Conservation (phyloP, 345 rosid genomes). For the Pugionium cornutum region DNA sequence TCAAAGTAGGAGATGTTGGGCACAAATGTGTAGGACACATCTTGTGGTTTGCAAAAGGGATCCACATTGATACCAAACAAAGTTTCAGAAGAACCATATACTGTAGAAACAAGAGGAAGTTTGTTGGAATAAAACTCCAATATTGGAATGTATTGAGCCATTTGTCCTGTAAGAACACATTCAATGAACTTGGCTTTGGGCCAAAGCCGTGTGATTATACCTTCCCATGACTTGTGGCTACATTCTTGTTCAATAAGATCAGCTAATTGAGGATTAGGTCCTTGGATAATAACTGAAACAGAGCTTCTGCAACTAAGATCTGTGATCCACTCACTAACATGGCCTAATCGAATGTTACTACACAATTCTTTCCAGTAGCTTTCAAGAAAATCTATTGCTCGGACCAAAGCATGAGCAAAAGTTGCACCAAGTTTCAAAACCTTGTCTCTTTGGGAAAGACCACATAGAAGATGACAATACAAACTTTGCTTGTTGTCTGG, state of each 20-base stretch:
- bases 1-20: slow-evolving; percentile 10
- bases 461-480: slow-evolving; percentile 14
- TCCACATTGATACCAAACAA: not conserved
- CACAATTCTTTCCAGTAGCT: slow-evolving; percentile 7
- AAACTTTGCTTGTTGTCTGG: slow-evolving; percentile 3
- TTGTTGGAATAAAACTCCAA: not conserved
- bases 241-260: slow-evolving; percentile 13
- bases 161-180: slow-evolving; percentile 6
- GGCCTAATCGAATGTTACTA: not conserved
- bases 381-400: not conserved
- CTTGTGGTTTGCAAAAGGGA: slow-evolving; percentile 19
- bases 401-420: slow-evolving; percentile 10
- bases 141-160: slow-evolving; percentile 12
- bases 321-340: slow-evolving; percentile 13
- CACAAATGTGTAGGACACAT: slow-evolving; percentile 4
- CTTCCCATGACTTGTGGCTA: slow-evolving; percentile 15
- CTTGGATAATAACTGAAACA: not conserved
- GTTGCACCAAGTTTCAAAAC: not conserved
- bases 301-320: not conserved
- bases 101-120: slow-evolving; percentile 12
- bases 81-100: slow-evolving; percentile 5
- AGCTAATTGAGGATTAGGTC: slow-evolving; percentile 3
- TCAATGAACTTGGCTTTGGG: slow-evolving; percentile 2
- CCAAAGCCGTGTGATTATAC: slow-evolving; percentile 14
- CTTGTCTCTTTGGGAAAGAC: slow-evolving; percentile 1